Evolutionary conservation across 208 protist genomes (phyloP).

Genomic region (Leishmania tarentolae): DNA sequence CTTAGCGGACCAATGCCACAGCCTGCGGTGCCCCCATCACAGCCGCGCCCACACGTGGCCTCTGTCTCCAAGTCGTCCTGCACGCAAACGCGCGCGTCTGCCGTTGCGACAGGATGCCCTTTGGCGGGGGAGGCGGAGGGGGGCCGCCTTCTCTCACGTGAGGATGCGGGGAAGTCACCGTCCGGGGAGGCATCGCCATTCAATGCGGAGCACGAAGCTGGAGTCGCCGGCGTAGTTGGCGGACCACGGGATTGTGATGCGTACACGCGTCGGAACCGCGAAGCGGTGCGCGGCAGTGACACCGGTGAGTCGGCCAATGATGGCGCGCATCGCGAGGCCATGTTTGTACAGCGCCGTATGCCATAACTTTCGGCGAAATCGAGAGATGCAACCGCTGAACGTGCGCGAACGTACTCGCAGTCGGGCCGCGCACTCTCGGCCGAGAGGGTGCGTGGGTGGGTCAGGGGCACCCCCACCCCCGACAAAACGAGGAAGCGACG

Average conservation of each 20-base stretch:
- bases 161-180: slow-evolving; percentile 10
- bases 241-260: background rate
- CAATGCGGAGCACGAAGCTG: background rate
- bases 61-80: too few species aligned
- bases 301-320: slow-evolving; percentile 13
- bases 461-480: background rate
- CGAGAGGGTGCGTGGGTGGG: background rate
- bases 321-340: slow-evolving; percentile 24
- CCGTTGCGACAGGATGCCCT: background rate
- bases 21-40: background rate
- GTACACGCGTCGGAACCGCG: background rate
- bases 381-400: background rate
- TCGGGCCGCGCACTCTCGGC: background rate
- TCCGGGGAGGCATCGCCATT: background rate
- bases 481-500: background rate
- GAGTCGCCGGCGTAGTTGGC: background rate
- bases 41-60: background rate
- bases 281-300: background rate
- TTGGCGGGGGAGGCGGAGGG: slow-evolving; percentile 19
- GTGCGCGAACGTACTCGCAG: background rate
- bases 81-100: background rate
- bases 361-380: slow-evolving; percentile 4
- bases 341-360: slow-evolving; percentile 32
- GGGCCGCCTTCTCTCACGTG: slow-evolving; percentile 18
- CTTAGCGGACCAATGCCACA: slow-evolving; percentile 10